phyloP scores from a whole-genome alignment of 2,329 filamentous ascomycete genomes.

The Aureobasidium uvarum region DNA sequence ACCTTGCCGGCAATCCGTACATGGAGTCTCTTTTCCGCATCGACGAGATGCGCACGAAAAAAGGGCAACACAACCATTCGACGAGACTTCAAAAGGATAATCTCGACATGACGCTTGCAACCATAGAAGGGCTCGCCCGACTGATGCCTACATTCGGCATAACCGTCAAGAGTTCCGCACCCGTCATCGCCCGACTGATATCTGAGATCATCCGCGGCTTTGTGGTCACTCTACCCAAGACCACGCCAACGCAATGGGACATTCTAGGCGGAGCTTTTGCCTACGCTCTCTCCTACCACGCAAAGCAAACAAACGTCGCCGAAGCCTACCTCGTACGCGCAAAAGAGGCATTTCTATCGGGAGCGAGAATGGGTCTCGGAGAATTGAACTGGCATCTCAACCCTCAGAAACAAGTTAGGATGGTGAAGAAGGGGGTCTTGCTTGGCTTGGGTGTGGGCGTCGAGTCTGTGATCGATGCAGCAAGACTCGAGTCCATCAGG shows the following conservation, averaged over 20 bases:
- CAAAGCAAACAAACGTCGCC: neutral
- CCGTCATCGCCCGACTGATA: neutral
- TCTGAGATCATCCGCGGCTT: constrained; percentile 1
- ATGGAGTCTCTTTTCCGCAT: neutral
- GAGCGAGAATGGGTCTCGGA: neutral
- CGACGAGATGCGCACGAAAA: neutral
- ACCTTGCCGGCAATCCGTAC: neutral
- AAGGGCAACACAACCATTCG: neutral
- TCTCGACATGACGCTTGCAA: neutral
- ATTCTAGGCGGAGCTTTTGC: neutral
- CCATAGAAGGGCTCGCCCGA: neutral
- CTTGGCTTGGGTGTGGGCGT: too few species aligned
- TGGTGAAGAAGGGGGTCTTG: constrained; percentile 8
- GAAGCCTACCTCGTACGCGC: neutral
- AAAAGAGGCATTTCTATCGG: constrained; percentile 4
- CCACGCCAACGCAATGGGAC: neutral
- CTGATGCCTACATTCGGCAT: neutral
- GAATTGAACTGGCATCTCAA: constrained; percentile 21
- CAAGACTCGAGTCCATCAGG: neutral
- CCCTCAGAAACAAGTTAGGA: neutral
- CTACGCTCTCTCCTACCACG: neutral
- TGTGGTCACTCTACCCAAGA: neutral
- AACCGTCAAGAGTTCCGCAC: rapidly evolving
- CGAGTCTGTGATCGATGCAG: too few species aligned
- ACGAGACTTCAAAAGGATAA: neutral